Evolutionary conservation across 495 filamentous ascomycete species (phyloP), one percentile per base, ranked within the genome.

Genomic region (Annulohypoxylon bovei): DNA sequence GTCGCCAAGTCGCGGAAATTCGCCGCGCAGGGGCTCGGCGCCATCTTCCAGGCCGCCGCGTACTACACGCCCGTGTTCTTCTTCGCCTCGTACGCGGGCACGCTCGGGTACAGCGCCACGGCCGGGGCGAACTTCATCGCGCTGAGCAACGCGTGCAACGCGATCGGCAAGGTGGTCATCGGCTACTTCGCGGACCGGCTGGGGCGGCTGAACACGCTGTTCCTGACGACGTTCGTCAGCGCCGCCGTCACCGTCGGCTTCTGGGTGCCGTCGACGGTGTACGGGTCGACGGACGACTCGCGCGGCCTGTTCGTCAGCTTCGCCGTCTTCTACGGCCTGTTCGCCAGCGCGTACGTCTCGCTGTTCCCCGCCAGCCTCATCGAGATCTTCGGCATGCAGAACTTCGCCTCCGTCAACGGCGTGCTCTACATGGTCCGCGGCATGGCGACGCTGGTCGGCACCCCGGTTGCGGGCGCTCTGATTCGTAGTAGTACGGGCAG

Each of bases 71-170:
- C 44, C 11, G 44, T 49, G 7, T 49, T 49, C 44, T 52, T 52
- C 65, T 75, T 86, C 42, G 76, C 83, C 0, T 80, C 80, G 14
- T 86, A 83, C 66, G 81, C 77, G 6, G 79, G 80, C 0, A 76
- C 69, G 0, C 64, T 85, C 6, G 83, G 83, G 0, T 79, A 78
- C 20, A 76, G 75, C 1, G 76, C 82, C 1, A 55, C 76, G 1
- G 75, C 76, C 42, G 84, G 81, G 0, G 83, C 84, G n/a, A 76
- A 74, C 22, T 80, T 88, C 14, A 79, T 89, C 14, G 87, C 87
- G 0, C 76, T 82, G 1, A 84, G 79, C 70, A 89, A 86, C 67
- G 87, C 82, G 11, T 81, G 87, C 37, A 88, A 88, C 53, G 85
- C 86, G 6, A 77, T 84, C 0, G 81, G 81, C 7, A 80, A 86